Evolutionary conservation across 2,329 filamentous ascomycete species (phyloP), one percentile per base, ranked within the genome.

Genomic region (Neofusicoccum parvum): DNA sequence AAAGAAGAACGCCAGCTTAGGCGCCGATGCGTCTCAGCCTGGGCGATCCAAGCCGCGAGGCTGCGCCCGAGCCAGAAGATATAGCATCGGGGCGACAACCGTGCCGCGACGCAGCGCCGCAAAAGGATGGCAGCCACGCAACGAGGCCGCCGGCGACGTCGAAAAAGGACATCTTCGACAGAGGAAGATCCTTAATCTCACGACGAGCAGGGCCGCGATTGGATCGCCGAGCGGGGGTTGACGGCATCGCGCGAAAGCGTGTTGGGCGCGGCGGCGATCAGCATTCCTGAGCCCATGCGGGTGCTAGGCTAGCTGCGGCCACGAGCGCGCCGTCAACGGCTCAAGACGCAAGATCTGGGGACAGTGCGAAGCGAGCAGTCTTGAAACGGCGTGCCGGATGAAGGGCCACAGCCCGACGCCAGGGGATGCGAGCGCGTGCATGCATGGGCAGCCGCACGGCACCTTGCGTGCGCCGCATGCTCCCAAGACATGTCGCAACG

Each of bases 11-110:
- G 12, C 39, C 46, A 62, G 64, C 64, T 53, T 46, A 58, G 64
- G 34, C 56, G 54, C 64, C 45, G 46, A 50, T 60, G 64, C 64
- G 50, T 65, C 64, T 65, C 54, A 65, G 64, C 64, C 64, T 59
- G 45, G 53, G 36, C 45, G 51, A 65, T 43, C 51, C 43, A 54
- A 58, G 62, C 41, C 37, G 49, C 50, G 41, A 51, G 48, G 41
- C 63, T 49, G 53, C 41, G 51, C 43, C 34, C 39, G 34, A 65
- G 62, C 62, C 51, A 65, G 51, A 51, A 51, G 53, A 58, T 65
- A 65, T 59, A 49, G 51, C 63, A 58, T 50, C 45, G 45, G 43
- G n/a, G 37, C 45, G n/a, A 17, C 37, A 36, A 32, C 43, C 63
- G 45, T 51, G 27, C 37, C 63, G 53, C 63, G 43, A 36, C 34